phyloP scores from a whole-genome alignment of 139 green algal species.

The Yamagishiella unicocca region DNA sequence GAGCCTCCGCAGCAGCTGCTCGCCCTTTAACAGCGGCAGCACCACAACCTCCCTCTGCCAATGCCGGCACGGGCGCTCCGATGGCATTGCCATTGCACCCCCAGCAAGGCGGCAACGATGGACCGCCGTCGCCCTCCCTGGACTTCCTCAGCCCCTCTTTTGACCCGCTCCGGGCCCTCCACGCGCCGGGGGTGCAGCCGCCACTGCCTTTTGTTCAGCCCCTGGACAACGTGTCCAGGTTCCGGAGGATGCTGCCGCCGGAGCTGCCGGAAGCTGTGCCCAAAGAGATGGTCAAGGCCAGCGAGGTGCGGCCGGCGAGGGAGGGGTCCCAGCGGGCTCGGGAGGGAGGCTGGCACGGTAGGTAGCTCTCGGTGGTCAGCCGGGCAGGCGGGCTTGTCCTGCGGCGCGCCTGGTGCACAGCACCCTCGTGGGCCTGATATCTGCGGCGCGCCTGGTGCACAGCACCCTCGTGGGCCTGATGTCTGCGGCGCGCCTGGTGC shows the following conservation, averaged over 20 bases:
- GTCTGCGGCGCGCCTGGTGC: no score
- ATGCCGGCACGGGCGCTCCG: no score
- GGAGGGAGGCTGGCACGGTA: not conserved
- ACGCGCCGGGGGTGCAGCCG: conserved; percentile 57
- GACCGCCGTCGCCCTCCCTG: conserved; percentile 40
- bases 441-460: no score
- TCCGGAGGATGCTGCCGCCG: conserved; percentile 66
- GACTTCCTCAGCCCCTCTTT: conserved; percentile 71
- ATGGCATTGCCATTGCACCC: no score
- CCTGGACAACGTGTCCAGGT: conserved; percentile 76
- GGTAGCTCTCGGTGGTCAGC: no score
- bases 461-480: no score
- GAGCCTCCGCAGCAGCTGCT: not conserved
- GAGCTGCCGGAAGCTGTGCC: conserved; percentile 52
- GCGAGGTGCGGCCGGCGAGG: not conserved
- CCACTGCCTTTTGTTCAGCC: conserved; percentile 64
- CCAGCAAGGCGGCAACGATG: not conserved
- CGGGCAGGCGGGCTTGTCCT: no score
- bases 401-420: not conserved
- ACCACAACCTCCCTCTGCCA: not conserved
- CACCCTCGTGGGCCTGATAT: not conserved
- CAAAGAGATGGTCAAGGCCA: not conserved
- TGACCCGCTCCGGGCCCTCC: conserved; percentile 62
- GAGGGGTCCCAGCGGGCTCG: no score
- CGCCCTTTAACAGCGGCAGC: not conserved